Evolutionary conservation across 2,329 filamentous ascomycete genomes (phyloP), one percentile per base, ranked within the genome.

Genomic region (Colletotrichum liriopes): DNA sequence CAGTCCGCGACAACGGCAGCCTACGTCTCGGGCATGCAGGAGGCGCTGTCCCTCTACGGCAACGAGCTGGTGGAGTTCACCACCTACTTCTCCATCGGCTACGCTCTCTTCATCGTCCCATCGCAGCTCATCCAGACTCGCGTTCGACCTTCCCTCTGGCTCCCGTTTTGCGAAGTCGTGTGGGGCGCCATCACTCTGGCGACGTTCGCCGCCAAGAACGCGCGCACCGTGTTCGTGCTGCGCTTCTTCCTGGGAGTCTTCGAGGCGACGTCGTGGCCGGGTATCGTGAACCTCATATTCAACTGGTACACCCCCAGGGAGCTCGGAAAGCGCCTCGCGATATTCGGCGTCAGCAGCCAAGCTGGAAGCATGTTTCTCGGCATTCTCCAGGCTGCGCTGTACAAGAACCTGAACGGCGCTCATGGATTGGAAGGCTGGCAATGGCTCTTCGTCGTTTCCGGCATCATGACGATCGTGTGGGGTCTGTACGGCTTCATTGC

Each of bases 371-470:
- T 90, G 85, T 86, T 90, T 60, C 86, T 86, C n/a, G 88, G 88
- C 1, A 89, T 88, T 71, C 81, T 90, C 0, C 87, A 89, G 78
- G 84, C 88, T 0, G 87, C 86, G 0, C 85, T 86, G 0, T 88
- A 89, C 76, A 84, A 80, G 29, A 85, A 86, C 32, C 81, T 90
- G 0, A 86, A 86, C 45, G 87, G 87, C 0, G 79, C 84, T 0
- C 77, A 77, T 9, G 87, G 87, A 0, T 83, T 86, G 76, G 79
- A 84, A 0, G 88, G 87, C 0, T 89, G 87, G 87, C 80, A 85
- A 73, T 88, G 86, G 88, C 81, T 90, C 0, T 91, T 90, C 68
- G 86, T 91, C 54, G 87, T 90, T 52, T 87, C 90, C 74, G 86
- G 86, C 0, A 80, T 89, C 49, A 89, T 90, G 74, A 88, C 86